Percentiles rank a stretch among this genome's conserved stretches.
Conservation (phyloP, 257 asterid genomes). For the Nicotiana paniculata region DNA sequence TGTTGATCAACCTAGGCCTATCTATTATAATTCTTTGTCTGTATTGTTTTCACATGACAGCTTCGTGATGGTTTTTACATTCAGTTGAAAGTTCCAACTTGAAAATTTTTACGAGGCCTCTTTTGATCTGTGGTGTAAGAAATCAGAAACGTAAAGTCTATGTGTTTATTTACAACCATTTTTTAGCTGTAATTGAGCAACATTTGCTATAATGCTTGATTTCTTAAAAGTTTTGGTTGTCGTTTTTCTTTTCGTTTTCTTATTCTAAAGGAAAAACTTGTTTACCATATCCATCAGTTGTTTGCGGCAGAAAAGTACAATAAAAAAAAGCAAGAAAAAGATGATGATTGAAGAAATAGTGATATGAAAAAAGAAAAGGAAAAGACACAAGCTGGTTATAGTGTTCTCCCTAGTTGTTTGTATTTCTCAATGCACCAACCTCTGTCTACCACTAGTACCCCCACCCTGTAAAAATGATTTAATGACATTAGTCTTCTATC, state of each 20-base stretch:
- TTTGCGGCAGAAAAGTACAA: background rate
- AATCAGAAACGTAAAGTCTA: background rate
- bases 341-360: background rate
- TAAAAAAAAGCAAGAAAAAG: background rate
- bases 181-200: background rate
- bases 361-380: background rate
- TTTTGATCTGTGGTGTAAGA: background rate
- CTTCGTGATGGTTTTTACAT: background rate
- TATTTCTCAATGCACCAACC: background rate
- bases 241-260: background rate
- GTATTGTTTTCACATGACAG: background rate
- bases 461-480: background rate
- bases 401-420: background rate
- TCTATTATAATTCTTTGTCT: background rate
- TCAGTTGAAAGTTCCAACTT: background rate
- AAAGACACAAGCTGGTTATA: background rate
- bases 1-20: conserved; percentile 2
- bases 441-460: background rate
- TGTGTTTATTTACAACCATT: background rate
- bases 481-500: background rate
- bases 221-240: background rate
- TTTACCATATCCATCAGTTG: background rate
- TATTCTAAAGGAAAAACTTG: background rate
- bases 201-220: background rate
- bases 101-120: background rate